Conservation (phyloP, 129 eudicot species). For the Saussurea involucrata region DNA sequence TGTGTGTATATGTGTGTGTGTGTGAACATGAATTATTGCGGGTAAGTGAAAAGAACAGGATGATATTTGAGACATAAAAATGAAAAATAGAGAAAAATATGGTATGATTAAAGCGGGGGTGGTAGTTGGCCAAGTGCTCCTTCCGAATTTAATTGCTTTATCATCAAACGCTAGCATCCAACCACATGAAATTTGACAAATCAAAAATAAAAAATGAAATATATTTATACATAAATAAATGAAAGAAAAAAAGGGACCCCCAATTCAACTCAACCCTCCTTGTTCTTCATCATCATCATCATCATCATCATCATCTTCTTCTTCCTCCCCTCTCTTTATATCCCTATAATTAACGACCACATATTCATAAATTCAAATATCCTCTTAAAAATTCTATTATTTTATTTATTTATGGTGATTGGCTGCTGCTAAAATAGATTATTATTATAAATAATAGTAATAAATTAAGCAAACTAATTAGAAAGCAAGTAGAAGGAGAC, state of each 20-base stretch:
- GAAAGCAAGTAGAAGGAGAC: constrained; percentile 53
- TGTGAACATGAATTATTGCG: background rate
- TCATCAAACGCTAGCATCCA: constrained; percentile 54
- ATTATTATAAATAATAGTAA: background rate
- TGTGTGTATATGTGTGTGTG: background rate
- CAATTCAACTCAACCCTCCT: constrained; percentile 7
- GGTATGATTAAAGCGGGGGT: constrained; percentile 42
- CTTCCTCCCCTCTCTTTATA: background rate
- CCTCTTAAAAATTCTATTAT: background rate
- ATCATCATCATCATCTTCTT: constrained; percentile 18
- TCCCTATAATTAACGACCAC: constrained; percentile 9
- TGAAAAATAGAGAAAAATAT: background rate
- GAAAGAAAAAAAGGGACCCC: constrained; percentile 23
- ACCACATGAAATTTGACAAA: constrained; percentile 47
- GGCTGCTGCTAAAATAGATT: background rate
- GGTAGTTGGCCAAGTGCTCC: constrained; percentile 59
- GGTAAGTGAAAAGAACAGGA: constrained; percentile 13
- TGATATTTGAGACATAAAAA: background rate
- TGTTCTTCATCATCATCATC: constrained; percentile 26
- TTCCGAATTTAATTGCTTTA: constrained; percentile 61
- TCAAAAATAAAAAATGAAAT: constrained; percentile 20
- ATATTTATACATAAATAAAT: background rate
- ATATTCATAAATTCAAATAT: background rate
- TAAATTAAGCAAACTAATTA: background rate
- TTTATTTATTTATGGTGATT: background rate